phyloP scores from a whole-genome alignment of 306 rosid species.

The Dryas drummondii region DNA sequence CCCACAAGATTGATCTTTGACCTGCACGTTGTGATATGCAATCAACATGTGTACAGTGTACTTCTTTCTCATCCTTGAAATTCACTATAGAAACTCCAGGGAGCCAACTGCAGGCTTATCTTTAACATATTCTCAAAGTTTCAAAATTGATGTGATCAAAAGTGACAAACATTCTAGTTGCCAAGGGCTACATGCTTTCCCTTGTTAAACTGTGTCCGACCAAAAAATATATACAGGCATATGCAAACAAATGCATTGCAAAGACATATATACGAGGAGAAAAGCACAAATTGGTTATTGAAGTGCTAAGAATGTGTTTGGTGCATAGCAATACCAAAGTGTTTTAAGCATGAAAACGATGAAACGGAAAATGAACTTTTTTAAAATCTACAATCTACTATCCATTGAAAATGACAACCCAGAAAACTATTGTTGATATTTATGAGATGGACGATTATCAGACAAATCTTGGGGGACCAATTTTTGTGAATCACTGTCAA shows the following conservation, averaged over 20 bases:
- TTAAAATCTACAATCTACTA: background rate
- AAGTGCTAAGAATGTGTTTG: background rate
- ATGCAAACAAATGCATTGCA: background rate
- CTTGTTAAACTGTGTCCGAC: too few species aligned
- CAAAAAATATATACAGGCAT: too few species aligned
- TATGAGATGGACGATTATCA: constrained; percentile 2
- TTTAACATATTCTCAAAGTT: background rate
- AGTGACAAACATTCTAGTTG: background rate
- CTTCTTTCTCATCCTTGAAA: background rate
- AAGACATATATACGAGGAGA: background rate
- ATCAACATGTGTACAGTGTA: background rate
- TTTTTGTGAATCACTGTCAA: constrained; percentile 17
- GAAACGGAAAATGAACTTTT: background rate
- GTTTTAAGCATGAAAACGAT: background rate
- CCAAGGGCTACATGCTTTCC: background rate
- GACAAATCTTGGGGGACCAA: constrained; percentile 16
- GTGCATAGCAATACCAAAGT: background rate
- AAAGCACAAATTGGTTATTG: background rate
- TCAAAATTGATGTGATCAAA: background rate
- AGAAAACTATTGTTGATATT: constrained; percentile 2
- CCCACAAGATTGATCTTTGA: constrained; percentile 30
- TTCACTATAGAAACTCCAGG: background rate
- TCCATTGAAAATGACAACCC: constrained; percentile 27
- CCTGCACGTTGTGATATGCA: constrained; percentile 37
- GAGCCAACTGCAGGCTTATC: background rate